Percentiles rank a stretch among this genome's conserved stretches.
These are phyloP conservation scores for Aspergillus flavus DNA, from an alignment of 2,329 filamentous ascomycete species.

Conservation along the genomic window DNA sequence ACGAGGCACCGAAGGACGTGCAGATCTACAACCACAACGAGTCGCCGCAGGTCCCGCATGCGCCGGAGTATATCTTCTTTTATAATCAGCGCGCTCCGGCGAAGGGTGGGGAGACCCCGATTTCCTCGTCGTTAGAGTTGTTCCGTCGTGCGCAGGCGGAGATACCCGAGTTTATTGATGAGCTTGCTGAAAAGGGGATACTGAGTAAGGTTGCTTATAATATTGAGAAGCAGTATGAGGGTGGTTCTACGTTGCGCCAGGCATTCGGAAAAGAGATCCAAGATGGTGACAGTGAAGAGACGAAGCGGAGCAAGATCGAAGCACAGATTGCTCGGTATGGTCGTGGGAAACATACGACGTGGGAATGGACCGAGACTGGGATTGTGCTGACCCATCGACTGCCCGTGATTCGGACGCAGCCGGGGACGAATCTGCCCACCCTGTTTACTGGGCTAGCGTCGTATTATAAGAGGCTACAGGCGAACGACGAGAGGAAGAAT, in stretches of 20 bases:
- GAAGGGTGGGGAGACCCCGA: constrained; percentile 47
- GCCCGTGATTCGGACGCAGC: constrained; percentile 52
- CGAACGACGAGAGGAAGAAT: constrained; percentile 31
- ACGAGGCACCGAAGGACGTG: constrained; percentile 52
- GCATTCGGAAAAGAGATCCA: constrained; percentile 53
- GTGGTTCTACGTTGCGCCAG: constrained; percentile 51
- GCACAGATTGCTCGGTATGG: constrained; percentile 53
- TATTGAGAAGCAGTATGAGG: constrained; percentile 46
- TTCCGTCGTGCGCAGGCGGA: constrained; percentile 49
- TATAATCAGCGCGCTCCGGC: constrained; percentile 45
- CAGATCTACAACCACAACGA: constrained; percentile 57
- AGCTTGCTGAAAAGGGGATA: constrained; percentile 50
- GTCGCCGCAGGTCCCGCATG: constrained; percentile 54
- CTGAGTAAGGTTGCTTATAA: constrained; percentile 49
- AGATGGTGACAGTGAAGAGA: constrained; percentile 48
- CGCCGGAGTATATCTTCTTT: constrained; percentile 56
- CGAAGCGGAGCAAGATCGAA: constrained; percentile 49
- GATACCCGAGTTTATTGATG: constrained; percentile 51
- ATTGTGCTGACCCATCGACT: constrained; percentile 49
- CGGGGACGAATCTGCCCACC: constrained; percentile 48
- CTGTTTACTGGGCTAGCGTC: constrained; percentile 52
- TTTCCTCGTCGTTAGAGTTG: constrained; percentile 53
- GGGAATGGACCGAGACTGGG: constrained; percentile 51
- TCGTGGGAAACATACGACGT: constrained; percentile 50
- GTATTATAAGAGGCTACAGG: constrained; percentile 45